phyloP scores from a whole-genome alignment of 208 protist species.

The Trichomonas tenax region DNA sequence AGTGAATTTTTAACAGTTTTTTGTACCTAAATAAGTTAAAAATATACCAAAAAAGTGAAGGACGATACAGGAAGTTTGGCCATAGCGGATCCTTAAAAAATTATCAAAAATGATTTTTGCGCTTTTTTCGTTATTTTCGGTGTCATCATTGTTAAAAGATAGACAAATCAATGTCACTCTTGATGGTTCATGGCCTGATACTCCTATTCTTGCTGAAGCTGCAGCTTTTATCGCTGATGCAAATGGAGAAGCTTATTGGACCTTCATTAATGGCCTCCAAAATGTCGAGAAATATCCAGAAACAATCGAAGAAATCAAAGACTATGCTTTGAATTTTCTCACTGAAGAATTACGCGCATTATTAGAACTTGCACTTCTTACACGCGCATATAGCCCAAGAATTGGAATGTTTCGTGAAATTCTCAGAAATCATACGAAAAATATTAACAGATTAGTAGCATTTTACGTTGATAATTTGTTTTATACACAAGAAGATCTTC shows the following conservation, averaged over 20 bases:
- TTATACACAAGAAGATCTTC: not conserved
- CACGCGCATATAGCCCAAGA: not conserved
- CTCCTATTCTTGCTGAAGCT: not conserved
- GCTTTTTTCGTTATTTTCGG: not conserved
- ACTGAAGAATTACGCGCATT: not conserved
- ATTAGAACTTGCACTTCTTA: not conserved
- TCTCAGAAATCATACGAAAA: not conserved
- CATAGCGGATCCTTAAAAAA: too few relatives aligned
- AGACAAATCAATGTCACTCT: not conserved
- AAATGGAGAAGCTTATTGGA: slow-evolving; percentile 15
- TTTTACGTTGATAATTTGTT: not conserved
- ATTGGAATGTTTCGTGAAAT: not conserved
- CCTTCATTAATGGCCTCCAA: not conserved
- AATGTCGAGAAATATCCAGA: not conserved
- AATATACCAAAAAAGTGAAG: too few relatives aligned
- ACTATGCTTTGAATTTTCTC: not conserved
- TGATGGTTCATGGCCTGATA: not conserved
- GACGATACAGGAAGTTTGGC: too few relatives aligned
- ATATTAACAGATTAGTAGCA: not conserved
- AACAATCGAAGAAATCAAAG: not conserved
- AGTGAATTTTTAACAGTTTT: too few relatives aligned
- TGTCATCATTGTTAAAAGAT: not conserved
- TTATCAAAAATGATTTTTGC: not conserved
- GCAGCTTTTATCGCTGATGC: not conserved
- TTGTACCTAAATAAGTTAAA: too few relatives aligned